Evolutionary conservation across 257 asterid species (phyloP), one percentile per base, ranked within the genome.

Genomic region (Penstemon newberryi): DNA sequence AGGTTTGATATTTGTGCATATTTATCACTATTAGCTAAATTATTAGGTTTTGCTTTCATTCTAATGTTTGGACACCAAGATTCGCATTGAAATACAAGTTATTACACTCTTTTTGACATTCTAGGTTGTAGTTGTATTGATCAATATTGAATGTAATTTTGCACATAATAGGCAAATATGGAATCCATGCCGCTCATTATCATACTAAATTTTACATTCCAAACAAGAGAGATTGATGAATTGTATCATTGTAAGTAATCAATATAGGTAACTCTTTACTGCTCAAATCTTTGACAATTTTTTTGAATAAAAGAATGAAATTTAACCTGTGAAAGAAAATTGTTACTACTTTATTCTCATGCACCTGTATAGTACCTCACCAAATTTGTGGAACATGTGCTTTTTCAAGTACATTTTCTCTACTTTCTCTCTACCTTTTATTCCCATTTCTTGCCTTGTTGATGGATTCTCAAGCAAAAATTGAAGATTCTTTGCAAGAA

Each of bases 351-450:
- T 86, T 43, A 88, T 83, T 76, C 88, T 84, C 99, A 89, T 89
- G 83, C 91, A 83, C 76, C 78, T 87, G 78, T 91, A 91, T 69
- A 94, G 72, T n/a, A 91, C 91, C 82, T 94, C 87, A 41, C 93
- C 95, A 70, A 94, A 89, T 77, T 86, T 94, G 87, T 86, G 95
- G 80, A 74, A 91, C 96, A 91, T 86, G 79, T 87, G 95, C 80
- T 75, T 84, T 84, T 91, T 94, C 85, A 91, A 65, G 84, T 86
- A 94, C 93, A 83, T 84, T 66, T 82, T 83, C 83, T 87, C 80
- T 77, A 89, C 99, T 74, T 84, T 91, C 76, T 89, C 85, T 74
- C 91, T 89, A 49, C 96, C 99, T 65, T 78, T 84, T 10, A 49
- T 42, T 56, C 99, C 97, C 91, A 94, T 84, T 74, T 78, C 95